Base-by-base conservation (phyloP, 495 filamentous ascomycete species). In the Trichoderma reesei region DNA sequence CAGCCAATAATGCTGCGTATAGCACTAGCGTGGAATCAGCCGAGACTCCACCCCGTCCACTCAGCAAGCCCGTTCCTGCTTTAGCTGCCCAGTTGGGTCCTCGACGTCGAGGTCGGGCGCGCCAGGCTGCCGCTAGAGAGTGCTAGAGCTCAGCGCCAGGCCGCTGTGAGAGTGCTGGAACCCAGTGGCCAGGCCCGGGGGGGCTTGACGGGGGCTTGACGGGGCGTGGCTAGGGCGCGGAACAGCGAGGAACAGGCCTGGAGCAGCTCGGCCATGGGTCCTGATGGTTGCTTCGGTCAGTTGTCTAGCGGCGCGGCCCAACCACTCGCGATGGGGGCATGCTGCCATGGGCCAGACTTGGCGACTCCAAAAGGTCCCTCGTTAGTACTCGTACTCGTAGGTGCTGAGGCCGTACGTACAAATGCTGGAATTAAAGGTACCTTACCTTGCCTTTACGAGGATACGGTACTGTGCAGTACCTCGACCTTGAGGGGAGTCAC, bases 21-120 rank as follows among this genome's bases (percentile, higher is more conserved):
- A 56, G 8, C 26, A 6, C 51, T 34, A 56, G 51, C 26, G 51
- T 56, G 51, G 51, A 26, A 56, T 56, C 51, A 56, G 20, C 51
- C 51, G 51, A 56, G 51, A 26, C 51, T 14, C 51, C 51, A 34
- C 51, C 51, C 8, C 51, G 31, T 56, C 51, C 51, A 56, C 51
- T 56, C 26, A 56, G 51, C 51, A 14, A 33, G 51, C 51, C 51
- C 51, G 51, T 56, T 56, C 51, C 51, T 56, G 51, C 51, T 56
- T 56, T 56, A 56, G 51, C 51, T 56, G 51, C 51, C 51, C 31
- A 56, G 51, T 56, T 56, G 51, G 51, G 51, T 8, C 51, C 51
- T 33, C 31, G 34, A 31, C 9, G 20, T 10, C 10, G 51, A 31
- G 20, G 20, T 26, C 20, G 26, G 51, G 20, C 26, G 51, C 20